Evolutionary conservation across 2,329 filamentous ascomycete genomes (phyloP).

Genomic region (Fonsecaea erecta): DNA sequence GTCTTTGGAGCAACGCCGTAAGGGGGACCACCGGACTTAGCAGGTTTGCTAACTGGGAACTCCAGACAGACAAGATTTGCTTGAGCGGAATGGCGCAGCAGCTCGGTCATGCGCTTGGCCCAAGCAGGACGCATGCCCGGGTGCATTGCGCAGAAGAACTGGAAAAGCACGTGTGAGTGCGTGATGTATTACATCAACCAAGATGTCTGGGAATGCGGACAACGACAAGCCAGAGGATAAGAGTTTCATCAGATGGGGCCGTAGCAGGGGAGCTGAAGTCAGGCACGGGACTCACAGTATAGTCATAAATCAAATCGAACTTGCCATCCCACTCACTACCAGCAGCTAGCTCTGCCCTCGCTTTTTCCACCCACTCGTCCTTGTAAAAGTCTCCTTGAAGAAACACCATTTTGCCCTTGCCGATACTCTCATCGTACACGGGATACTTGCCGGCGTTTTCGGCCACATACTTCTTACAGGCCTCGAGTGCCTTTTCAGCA

Average conservation of each 20-base stretch:
- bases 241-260: neutral
- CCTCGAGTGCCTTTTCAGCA: slow-evolving; percentile 55
- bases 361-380: slow-evolving; percentile 47
- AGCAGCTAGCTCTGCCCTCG: slow-evolving; percentile 29
- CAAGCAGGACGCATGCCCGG: slow-evolving; percentile 61
- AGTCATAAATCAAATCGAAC: slow-evolving; percentile 64
- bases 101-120: slow-evolving; percentile 59
- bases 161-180: slow-evolving; percentile 18
- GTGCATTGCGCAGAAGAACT: slow-evolving; percentile 67
- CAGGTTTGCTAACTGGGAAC: slow-evolving; percentile 74
- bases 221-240: slow-evolving; percentile 4
- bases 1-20: slow-evolving; percentile 71
- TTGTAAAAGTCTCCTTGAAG: slow-evolving; percentile 53
- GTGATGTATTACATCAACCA: neutral
- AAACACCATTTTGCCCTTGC: slow-evolving; percentile 48
- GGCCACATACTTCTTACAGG: slow-evolving; percentile 43
- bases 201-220: neutral
- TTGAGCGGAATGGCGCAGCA: slow-evolving; percentile 54
- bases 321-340: slow-evolving; percentile 41
- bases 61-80: slow-evolving; percentile 70
- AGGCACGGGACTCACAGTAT: slow-evolving; percentile 54
- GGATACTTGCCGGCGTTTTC: slow-evolving; percentile 45
- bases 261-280: neutral
- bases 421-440: slow-evolving; percentile 43
- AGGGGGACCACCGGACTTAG: slow-evolving; percentile 70